These are phyloP conservation scores for Croton laevigatus DNA, from an alignment of 441 rosid species.

Conservation along the genomic window DNA sequence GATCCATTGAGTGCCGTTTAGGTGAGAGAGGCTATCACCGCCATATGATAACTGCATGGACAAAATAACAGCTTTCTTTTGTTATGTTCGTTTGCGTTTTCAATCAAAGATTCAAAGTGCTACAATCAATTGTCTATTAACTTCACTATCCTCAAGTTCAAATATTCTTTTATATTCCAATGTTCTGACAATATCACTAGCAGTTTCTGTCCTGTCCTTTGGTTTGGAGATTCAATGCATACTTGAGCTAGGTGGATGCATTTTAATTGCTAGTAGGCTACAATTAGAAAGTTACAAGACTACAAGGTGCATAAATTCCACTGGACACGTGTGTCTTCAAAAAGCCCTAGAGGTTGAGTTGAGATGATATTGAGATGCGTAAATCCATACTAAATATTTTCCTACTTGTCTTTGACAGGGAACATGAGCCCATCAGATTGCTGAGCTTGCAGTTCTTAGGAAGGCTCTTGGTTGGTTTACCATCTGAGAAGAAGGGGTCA, in stretches of 20 bases:
- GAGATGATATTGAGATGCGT: neutral
- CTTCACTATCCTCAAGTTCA: neutral
- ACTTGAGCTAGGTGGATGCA: neutral
- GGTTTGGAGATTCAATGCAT: neutral
- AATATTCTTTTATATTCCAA: neutral
- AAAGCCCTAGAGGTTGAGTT: constrained; percentile 1
- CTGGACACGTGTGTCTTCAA: constrained; percentile 1
- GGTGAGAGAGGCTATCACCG: neutral
- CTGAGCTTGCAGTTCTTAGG: constrained; percentile 96
- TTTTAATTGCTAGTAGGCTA: neutral
- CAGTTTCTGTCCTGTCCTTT: neutral
- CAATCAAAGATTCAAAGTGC: neutral
- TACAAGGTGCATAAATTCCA: neutral
- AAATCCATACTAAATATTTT: constrained; percentile 14
- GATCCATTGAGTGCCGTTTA: neutral
- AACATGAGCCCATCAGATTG: constrained; percentile 86
- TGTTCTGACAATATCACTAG: neutral
- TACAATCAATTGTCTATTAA: neutral
- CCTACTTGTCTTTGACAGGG: constrained; percentile 49
- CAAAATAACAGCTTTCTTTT: neutral
- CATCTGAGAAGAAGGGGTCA: constrained; percentile 86
- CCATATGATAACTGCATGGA: neutral
- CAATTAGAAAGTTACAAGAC: neutral
- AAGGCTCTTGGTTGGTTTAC: constrained; percentile 84
- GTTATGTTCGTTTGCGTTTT: neutral